Evolutionary conservation across 306 rosid genomes (phyloP).

Genomic region (Vigna radiata): DNA sequence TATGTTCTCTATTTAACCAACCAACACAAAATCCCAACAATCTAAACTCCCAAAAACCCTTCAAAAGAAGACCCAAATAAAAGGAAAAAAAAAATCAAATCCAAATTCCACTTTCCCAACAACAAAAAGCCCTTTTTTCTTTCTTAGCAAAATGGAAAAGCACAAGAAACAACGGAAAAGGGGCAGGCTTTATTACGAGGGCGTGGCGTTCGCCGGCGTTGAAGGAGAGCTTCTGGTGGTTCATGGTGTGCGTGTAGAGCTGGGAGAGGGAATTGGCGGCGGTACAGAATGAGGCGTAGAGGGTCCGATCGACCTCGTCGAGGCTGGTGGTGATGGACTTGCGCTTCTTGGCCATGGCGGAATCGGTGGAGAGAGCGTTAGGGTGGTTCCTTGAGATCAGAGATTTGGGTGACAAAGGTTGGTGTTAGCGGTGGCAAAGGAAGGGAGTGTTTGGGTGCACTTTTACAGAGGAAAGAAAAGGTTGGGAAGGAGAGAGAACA

Average conservation of each 20-base stretch:
- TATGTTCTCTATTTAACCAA: background rate
- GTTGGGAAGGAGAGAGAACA: background rate
- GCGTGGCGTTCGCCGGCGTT: conserved; percentile 62
- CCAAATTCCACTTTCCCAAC: background rate
- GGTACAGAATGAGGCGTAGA: conserved; percentile 54
- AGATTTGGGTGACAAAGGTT: background rate
- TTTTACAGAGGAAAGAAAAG: too few relatives aligned
- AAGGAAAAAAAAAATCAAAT: conserved; percentile 1
- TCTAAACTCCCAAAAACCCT: background rate
- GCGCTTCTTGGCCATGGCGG: conserved; percentile 48
- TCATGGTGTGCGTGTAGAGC: conserved; percentile 53
- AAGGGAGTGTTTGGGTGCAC: background rate
- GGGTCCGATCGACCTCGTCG: conserved; percentile 63
- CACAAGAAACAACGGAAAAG: background rate
- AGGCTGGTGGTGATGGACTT: conserved; percentile 53
- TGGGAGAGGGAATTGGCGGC: conserved; percentile 60
- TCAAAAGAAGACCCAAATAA: background rate
- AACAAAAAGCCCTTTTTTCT: background rate
- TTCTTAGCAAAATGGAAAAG: background rate
- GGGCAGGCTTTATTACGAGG: conserved; percentile 35
- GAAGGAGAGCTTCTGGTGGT: conserved; percentile 57
- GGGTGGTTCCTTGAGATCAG: background rate
- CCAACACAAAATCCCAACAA: background rate
- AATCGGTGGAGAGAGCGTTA: too few relatives aligned
- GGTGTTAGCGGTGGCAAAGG: background rate